These are phyloP conservation scores for Aspergillus oerlinghausenensis DNA, from an alignment of 2,329 filamentous ascomycete genomes.

Conservation along the genomic window DNA sequence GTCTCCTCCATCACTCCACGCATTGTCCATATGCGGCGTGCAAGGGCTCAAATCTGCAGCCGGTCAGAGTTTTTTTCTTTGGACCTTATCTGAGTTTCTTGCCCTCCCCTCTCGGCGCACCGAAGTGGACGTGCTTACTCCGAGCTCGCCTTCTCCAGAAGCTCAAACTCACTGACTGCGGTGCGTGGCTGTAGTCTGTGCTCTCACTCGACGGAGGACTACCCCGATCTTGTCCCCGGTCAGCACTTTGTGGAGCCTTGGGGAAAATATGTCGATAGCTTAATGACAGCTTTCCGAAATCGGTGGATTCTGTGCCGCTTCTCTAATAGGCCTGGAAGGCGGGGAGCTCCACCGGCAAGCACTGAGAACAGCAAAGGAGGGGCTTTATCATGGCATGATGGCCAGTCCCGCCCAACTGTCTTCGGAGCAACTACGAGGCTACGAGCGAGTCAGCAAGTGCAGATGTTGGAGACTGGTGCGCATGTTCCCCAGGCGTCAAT, in stretches of 20 bases:
- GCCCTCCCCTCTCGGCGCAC: background rate
- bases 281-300: background rate
- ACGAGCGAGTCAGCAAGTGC: background rate
- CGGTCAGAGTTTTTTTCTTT: background rate
- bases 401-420: background rate
- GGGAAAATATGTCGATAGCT: background rate
- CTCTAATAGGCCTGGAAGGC: background rate
- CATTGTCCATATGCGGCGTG: background rate
- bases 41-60: background rate
- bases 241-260: background rate
- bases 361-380: background rate
- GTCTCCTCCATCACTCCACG: background rate
- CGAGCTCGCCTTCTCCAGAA: background rate
- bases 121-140: background rate
- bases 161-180: background rate
- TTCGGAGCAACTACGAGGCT: background rate
- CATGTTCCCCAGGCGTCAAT: background rate
- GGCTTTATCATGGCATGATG: background rate
- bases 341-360: background rate
- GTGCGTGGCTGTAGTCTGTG: background rate
- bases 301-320: background rate
- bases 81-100: background rate
- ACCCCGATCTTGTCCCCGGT: background rate
- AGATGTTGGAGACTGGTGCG: background rate
- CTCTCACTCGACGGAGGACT: background rate